These are phyloP conservation scores for Yarrowia hollandica DNA, from an alignment of 805 yeast genomes.

Conservation along the genomic window DNA sequence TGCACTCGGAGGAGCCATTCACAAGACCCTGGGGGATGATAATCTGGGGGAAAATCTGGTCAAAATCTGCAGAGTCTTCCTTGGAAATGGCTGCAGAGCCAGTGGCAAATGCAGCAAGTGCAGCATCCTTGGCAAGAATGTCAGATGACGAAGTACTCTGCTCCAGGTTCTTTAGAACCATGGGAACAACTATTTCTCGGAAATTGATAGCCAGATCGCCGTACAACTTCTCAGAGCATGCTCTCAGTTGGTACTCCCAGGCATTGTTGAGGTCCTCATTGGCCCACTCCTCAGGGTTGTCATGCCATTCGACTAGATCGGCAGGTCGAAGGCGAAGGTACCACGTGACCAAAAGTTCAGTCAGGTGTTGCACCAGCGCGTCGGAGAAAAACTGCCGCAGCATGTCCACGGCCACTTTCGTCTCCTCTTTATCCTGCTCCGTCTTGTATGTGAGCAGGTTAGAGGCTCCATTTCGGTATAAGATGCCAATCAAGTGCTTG, in stretches of 20 bases:
- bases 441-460: slow-evolving; percentile 54
- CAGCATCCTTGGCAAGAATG: slow-evolving; percentile 72
- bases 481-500: slow-evolving; percentile 61
- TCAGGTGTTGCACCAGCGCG: slow-evolving; percentile 54
- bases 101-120: slow-evolving; percentile 78
- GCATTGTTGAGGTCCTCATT: slow-evolving; percentile 73
- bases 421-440: slow-evolving; percentile 62
- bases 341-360: slow-evolving; percentile 68
- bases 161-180: slow-evolving; percentile 58
- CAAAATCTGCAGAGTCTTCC: slow-evolving; percentile 65
- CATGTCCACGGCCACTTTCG: slow-evolving; percentile 52
- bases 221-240: slow-evolving; percentile 84
- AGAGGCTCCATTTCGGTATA: slow-evolving; percentile 66
- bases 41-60: slow-evolving; percentile 56
- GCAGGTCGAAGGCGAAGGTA: slow-evolving; percentile 71
- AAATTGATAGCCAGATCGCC: slow-evolving; percentile 69
- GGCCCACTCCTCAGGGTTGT: slow-evolving; percentile 92
- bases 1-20: slow-evolving; percentile 51
- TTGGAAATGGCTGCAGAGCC: slow-evolving; percentile 59
- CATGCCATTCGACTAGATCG: slow-evolving; percentile 78
- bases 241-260: slow-evolving; percentile 82
- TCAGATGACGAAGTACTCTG: slow-evolving; percentile 47
- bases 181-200: slow-evolving; percentile 54
- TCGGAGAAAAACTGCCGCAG: slow-evolving; percentile 59
- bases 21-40: slow-evolving; percentile 66